phyloP scores from a whole-genome alignment of 2,329 filamentous ascomycete genomes.

The Aspergillus tubingensis region DNA sequence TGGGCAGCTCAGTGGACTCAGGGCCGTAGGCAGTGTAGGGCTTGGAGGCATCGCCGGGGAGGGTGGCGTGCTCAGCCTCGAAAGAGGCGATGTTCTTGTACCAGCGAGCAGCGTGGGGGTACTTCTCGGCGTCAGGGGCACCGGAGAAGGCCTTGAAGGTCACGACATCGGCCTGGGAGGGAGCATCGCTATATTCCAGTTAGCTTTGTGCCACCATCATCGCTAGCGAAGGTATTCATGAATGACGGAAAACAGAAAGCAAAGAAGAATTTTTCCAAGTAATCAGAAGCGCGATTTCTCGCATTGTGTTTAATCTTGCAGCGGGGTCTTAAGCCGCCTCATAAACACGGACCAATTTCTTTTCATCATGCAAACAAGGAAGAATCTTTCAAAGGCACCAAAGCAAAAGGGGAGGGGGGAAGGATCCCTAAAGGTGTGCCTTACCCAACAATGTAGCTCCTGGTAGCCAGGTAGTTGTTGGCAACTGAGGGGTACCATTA shows the following conservation, averaged over 20 bases:
- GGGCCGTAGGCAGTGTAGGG: constrained; percentile 89
- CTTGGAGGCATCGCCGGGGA: constrained; percentile 89
- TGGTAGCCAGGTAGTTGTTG: constrained; percentile 55
- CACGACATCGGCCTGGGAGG: constrained; percentile 94
- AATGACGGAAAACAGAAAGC: constrained; percentile 22
- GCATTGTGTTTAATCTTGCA: constrained; percentile 74
- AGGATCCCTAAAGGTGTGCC: constrained; percentile 37
- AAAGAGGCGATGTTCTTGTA: constrained; percentile 97
- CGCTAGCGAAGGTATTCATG: constrained; percentile 13
- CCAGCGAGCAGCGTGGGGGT: constrained; percentile 93
- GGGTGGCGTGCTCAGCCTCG: constrained; percentile 86
- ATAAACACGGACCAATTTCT: constrained; percentile 92
- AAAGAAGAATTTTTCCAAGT: constrained; percentile 17
- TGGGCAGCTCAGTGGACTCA: constrained; percentile 71
- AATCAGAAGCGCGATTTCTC: constrained; percentile 76
- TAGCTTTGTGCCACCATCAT: constrained; percentile 11
- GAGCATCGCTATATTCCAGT: constrained; percentile 54
- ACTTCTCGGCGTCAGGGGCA: constrained; percentile 78
- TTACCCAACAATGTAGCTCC: constrained; percentile 82
- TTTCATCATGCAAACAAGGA: constrained; percentile 68
- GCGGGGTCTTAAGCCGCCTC: constrained; percentile 92
- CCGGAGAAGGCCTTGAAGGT: constrained; percentile 85
- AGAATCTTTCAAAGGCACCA: constrained; percentile 10
- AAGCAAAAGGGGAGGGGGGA: constrained; percentile 27
- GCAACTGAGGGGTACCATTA: constrained; percentile 43